These are phyloP conservation scores for Vitis hybrid DNA, from an alignment of 177 flowering plant species.

Conservation along the genomic window DNA sequence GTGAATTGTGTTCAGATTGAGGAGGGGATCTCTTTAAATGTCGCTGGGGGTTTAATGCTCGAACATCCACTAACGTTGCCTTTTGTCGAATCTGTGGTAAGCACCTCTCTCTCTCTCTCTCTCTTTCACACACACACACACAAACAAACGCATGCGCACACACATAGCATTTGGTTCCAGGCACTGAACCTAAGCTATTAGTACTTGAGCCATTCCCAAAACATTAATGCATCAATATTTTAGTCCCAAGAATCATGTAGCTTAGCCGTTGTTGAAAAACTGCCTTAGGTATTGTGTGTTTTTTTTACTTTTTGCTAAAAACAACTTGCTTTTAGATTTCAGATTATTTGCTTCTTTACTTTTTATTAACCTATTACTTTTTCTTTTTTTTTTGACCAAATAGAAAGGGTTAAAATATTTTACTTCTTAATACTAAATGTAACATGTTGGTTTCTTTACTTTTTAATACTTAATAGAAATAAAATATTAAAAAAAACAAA, in stretches of 20 bases:
- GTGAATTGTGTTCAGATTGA: conserved; percentile 51
- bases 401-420: too few relatives aligned
- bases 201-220: neutral
- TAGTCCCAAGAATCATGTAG: neutral
- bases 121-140: neutral
- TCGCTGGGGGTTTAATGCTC: conserved; percentile 86
- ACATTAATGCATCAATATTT: neutral
- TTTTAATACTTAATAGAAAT: too few relatives aligned
- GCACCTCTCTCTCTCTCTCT: conserved; percentile 23
- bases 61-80: conserved; percentile 77
- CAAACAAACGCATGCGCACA: neutral
- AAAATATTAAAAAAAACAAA: too few relatives aligned
- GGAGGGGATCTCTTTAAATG: conserved; percentile 68
- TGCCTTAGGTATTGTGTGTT: too few relatives aligned
- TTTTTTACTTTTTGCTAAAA: too few relatives aligned
- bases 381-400: too few relatives aligned
- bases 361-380: too few relatives aligned
- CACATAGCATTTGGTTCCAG: neutral
- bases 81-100: conserved; percentile 63
- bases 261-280: neutral
- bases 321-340: too few relatives aligned
- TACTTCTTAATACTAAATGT: too few relatives aligned
- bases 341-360: too few relatives aligned
- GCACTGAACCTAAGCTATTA: neutral
- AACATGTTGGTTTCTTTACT: neutral